Percentiles rank a stretch among this genome's conserved stretches.
Conservation (phyloP, 768 basidiomycete species). For the Tephrocybe sp. region DNA sequence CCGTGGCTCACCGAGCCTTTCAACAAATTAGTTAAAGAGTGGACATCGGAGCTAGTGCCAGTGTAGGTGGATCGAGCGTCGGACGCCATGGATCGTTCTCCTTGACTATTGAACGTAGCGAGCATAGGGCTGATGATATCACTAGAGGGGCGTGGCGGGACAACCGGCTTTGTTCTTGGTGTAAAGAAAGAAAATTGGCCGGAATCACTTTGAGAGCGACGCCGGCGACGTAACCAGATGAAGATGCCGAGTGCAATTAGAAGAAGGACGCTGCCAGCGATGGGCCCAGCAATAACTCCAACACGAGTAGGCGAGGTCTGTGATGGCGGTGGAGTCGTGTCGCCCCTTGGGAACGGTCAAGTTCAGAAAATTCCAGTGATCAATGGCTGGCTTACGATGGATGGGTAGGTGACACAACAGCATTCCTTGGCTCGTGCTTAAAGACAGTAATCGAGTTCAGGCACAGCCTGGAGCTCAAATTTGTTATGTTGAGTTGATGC, state of each 20-base stretch:
- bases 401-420: background rate
- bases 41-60: slow-evolving; percentile 3
- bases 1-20: background rate
- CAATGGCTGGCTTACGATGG: slow-evolving; percentile 7
- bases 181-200: slow-evolving; percentile 1
- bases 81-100: background rate
- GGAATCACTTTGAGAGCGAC: background rate
- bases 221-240: slow-evolving; percentile 10
- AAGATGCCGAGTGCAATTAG: slow-evolving; percentile 7
- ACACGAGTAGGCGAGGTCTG: slow-evolving; percentile 5
- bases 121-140: slow-evolving; percentile 11
- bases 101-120: slow-evolving; percentile 12
- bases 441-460: slow-evolving; percentile 20
- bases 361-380: background rate
- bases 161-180: background rate
- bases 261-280: slow-evolving; percentile 5
- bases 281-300: slow-evolving; percentile 15
- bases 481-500: slow-evolving; percentile 17
- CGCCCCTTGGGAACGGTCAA: background rate
- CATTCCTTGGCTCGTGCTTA: slow-evolving; percentile 9
- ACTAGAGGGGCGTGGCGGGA: background rate
- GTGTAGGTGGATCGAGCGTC: slow-evolving; percentile 5
- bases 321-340: background rate
- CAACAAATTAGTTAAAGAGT: slow-evolving; percentile 7
- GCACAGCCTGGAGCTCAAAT: slow-evolving; percentile 14